Evolutionary conservation across 2,329 filamentous ascomycete genomes (phyloP), one percentile per base, ranked within the genome.

Genomic region (Zarea fungicola): DNA sequence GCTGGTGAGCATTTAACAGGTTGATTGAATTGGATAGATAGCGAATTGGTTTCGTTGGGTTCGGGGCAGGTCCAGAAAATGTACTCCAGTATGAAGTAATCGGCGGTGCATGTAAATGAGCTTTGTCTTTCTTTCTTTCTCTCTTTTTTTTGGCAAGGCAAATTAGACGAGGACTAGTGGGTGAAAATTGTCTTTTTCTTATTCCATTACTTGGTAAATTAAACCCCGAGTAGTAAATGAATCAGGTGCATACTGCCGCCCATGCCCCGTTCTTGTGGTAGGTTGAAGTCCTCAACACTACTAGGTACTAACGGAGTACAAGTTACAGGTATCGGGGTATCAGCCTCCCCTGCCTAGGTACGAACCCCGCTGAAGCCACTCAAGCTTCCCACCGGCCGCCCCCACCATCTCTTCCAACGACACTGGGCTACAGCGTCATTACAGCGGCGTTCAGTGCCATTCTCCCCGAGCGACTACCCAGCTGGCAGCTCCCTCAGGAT

Each of bases 81-180:
- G 13, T 13, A 23, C 34, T 31, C 43, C 34, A 25, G 34, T 31
- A 25, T 39, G 34, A 46, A 46, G 34, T 39, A 22, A 39, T 46
- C 10, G 29, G 9, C 9, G 14, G 19, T 35, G 31, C 6, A 6
- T 9, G 31, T 6, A 16, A n/a, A 37, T 36, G 23, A 18, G 9
- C n/a, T 19, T 28, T 21, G 16, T 35, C 19, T 16, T 35, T 35
- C 4, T 11, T 35, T 35, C 16, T 34, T 9, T 7, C 5, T 14
- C 5, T 34, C 14, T n/a, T n/a, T n/a, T n/a, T n/a, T n/a, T n/a
- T n/a, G n/a, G n/a, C n/a, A n/a, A n/a, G n/a, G n/a, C n/a, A n/a
- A n/a, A n/a, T n/a, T n/a, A n/a, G n/a, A n/a, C n/a, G n/a, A n/a
- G n/a, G n/a, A n/a, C n/a, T n/a, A n/a, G n/a, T n/a, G n/a, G n/a